Conservation (phyloP, 2,329 filamentous ascomycete species). For the Penicillium sp. region DNA sequence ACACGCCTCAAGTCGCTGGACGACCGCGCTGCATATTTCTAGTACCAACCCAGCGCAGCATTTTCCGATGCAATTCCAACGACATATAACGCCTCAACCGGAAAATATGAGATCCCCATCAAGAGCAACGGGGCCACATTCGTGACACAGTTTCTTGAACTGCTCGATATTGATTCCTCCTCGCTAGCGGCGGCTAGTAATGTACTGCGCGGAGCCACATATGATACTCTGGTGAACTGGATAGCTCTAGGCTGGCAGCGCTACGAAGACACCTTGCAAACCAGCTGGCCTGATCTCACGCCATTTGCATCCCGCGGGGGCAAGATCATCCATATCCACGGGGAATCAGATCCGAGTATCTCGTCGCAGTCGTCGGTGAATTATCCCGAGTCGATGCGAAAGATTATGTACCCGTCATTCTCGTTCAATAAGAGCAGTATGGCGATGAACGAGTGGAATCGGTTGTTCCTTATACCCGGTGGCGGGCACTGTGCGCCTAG, state of each 20-base stretch:
- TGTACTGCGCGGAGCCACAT: constrained; percentile 54
- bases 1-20: too few species aligned
- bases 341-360: constrained; percentile 59
- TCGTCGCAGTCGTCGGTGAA: constrained; percentile 59
- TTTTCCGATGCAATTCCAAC: too few species aligned
- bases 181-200: too few species aligned
- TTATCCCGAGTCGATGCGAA: constrained; percentile 60
- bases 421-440: constrained; percentile 44
- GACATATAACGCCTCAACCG: too few species aligned
- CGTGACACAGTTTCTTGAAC: too few species aligned
- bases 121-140: too few species aligned
- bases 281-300: constrained; percentile 59
- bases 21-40: too few species aligned
- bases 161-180: too few species aligned
- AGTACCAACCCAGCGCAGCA: too few species aligned
- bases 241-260: constrained; percentile 55
- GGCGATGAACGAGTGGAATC: constrained; percentile 58
- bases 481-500: constrained; percentile 58
- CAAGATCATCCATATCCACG: constrained; percentile 64
- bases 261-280: constrained; percentile 59
- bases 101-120: too few species aligned
- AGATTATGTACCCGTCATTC: constrained; percentile 53
- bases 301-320: constrained; percentile 56
- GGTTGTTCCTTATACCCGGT: constrained; percentile 59
- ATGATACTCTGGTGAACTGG: constrained; percentile 61